These are phyloP conservation scores for Aspergillus biplanus DNA, from an alignment of 495 filamentous ascomycete species.

Conservation along the genomic window DNA sequence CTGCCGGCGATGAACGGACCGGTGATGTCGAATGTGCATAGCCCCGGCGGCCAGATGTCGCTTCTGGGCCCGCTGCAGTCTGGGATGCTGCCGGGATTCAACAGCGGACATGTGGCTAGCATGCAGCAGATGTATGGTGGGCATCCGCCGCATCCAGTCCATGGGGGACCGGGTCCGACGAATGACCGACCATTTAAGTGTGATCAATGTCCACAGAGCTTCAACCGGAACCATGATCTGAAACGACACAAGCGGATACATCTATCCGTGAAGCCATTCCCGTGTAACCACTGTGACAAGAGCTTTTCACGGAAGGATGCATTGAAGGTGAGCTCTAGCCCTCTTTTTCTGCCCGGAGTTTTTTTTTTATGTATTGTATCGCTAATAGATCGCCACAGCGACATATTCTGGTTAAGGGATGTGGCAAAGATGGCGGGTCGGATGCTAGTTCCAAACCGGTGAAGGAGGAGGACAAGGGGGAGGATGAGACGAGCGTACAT, in stretches of 20 bases:
- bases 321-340: conserved; percentile 71
- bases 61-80: conserved; percentile 67
- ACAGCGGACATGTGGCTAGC: conserved; percentile 59
- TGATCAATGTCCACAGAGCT: conserved; percentile 87
- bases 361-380: neutral
- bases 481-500: conserved; percentile 13
- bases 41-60: conserved; percentile 68
- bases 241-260: conserved; percentile 97
- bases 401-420: conserved; percentile 93
- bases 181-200: conserved; percentile 94
- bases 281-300: conserved; percentile 91
- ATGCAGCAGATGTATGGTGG: conserved; percentile 59
- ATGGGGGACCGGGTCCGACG: conserved; percentile 44
- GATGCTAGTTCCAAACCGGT: conserved; percentile 13
- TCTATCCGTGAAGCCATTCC: conserved; percentile 92
- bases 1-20: conserved; percentile 67
- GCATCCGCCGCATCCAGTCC: conserved; percentile 45
- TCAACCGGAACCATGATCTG: conserved; percentile 96
- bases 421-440: conserved; percentile 60
- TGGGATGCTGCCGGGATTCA: conserved; percentile 52
- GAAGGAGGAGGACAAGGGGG: conserved; percentile 27
- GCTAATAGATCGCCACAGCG: conserved; percentile 57
- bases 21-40: conserved; percentile 78
- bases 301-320: conserved; percentile 97
- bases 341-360: conserved; percentile 4